Evolutionary conservation across 106 monocot species (phyloP), one percentile per base, ranked within the genome.

Genomic region (Cymbidium sinense): DNA sequence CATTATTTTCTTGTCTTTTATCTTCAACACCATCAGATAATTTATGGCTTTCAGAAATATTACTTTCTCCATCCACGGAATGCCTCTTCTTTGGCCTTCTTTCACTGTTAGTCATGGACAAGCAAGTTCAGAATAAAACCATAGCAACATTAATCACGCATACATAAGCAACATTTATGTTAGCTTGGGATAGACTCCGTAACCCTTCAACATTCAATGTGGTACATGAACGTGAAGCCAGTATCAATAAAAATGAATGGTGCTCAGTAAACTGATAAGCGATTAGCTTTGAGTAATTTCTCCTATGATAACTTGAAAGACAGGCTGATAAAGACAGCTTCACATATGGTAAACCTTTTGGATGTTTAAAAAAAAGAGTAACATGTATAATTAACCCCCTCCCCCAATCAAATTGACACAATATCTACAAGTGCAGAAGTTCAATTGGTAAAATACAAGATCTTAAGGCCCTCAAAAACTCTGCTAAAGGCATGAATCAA

Each of bases 11-110:
- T 52, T 81, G 86, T 69, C 43, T 77, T 30, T 11, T 54, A 77
- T 84, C 82, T 67, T 86, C 84, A 74, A 72, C 52, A 70, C 50
- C 75, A 23, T 82, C 79, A 70, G 84, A 76, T 50, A 70, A 64
- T 78, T 82, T 86, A 51, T 65, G 82, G 71, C 84, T 86, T 76
- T 69, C 83, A 73, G 88, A 86, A 79, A 54, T 77, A 82, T 85
- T 82, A 75, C 77, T 88, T 77, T 83, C 83, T 81, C 81, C 90
- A 81, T 81, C 85, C 19, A 54, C 7, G 50, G 69, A 55, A 33
- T 74, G 79, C 61, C 75, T 84, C 75, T 79, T 86, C 77, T 77
- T 79, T 75, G 79, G 81, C 82, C 73, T 81, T 76, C 79, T 81
- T 51, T 89, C 86, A 80, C 88, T 83, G 50, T 28, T 20, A 35